Evolutionary conservation across 2,329 filamentous ascomycete genomes (phyloP), one percentile per base, ranked within the genome.

Genomic region (Harringtonia lauricola): DNA sequence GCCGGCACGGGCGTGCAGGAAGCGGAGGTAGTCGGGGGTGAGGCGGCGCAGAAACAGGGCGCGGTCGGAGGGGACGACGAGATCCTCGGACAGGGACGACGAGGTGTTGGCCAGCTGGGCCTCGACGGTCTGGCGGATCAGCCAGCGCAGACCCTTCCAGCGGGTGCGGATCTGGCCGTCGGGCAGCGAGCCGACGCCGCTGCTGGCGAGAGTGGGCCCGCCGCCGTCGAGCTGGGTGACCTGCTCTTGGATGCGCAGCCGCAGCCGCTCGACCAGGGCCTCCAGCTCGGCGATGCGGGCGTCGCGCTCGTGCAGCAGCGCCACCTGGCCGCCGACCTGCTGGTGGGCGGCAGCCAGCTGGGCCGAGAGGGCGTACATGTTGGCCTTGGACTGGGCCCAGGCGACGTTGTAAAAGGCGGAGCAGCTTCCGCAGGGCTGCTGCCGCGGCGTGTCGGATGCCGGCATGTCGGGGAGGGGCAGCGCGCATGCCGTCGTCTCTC

Each of bases 71-170:
- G 41, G 29, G 7, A 41, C 24, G 24, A 10, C 24, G 24, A 26
- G 24, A 26, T 7, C 6, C 24, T 26, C 24, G 24, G 6, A 26
- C 7, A 6, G 24, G 24, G 6, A 26, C 7, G 6, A 7, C 24
- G 7, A 10, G 24, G 7, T 26, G 24, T 26, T 26, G 24, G 37
- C 31, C 30, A 8, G 3, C 22, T 33, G 13, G 36, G 33, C 34
- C 30, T 44, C 42, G 39, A 44, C 39, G 26, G 24, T 36, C 36
- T 47, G 45, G 17, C 42, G 45, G 36, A 47, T 40, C 37, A 42
- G 34, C 45, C 45, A 47, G 29, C 33, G 39, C 24, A 47, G 33
- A 8, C 22, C 19, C 17, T 31, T 42, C 45, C 45, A 47, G 15
- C 45, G 45, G 3, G 24, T 29, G 8, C 42, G 42, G 19, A 47